Percentiles rank a stretch among this genome's conserved stretches.
Evolutionary conservation across 768 basidiomycete genomes (phyloP).

Genomic region (Agaricus bisporus): DNA sequence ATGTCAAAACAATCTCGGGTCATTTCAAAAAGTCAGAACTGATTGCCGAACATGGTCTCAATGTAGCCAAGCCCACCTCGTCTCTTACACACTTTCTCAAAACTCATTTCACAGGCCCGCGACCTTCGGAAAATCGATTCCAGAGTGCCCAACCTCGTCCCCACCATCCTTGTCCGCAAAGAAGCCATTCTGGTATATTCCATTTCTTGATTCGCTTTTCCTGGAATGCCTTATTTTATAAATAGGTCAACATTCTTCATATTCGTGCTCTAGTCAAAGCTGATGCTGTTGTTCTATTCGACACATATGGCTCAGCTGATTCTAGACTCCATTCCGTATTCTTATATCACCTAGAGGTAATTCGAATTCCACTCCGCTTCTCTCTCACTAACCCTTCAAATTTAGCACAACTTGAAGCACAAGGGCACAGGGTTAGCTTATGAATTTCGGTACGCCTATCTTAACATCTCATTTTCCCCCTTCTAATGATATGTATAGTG

Average conservation of each 20-base stretch:
- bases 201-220: no score
- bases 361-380: constrained; percentile 4
- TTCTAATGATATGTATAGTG: constrained; percentile 29
- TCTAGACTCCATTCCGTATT: constrained; percentile 84
- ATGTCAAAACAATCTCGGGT: constrained; percentile 82
- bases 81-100: neutral
- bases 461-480: constrained; percentile 4
- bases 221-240: no score
- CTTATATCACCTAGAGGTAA: constrained; percentile 80
- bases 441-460: constrained; percentile 80
- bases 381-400: constrained; percentile 1
- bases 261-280: constrained; percentile 94
- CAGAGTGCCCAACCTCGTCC: constrained; percentile 87
- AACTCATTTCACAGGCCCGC: constrained; percentile 56
- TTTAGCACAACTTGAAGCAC: constrained; percentile 76
- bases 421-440: constrained; percentile 71
- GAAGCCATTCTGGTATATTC: constrained; percentile 87
- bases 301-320: constrained; percentile 84
- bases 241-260: constrained; percentile 92
- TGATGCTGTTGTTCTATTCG: constrained; percentile 86
- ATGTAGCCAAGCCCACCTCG: constrained; percentile 50
- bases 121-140: constrained; percentile 97
- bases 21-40: constrained; percentile 90
- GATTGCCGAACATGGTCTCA: constrained; percentile 79
- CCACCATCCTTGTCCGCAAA: constrained; percentile 85